Conservation (phyloP, 2,329 filamentous ascomycete genomes). For the Colletotrichum acutatum region DNA sequence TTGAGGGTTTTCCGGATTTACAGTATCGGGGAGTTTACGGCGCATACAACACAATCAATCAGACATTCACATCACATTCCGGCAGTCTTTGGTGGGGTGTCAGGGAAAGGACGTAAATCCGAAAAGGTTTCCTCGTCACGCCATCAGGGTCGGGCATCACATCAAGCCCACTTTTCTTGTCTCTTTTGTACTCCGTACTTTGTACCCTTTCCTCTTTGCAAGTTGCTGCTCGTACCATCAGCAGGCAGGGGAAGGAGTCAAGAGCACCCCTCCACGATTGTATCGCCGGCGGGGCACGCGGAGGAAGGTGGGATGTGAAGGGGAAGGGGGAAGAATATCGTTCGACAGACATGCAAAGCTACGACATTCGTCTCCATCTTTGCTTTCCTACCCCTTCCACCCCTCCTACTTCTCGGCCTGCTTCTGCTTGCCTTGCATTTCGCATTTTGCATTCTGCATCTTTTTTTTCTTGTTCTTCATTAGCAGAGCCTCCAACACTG, state of each 20-base stretch:
- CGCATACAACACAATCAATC: neutral
- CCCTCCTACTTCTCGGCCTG: neutral
- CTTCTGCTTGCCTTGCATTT: neutral
- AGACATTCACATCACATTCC: neutral
- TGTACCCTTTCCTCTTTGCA: neutral
- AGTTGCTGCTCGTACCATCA: neutral
- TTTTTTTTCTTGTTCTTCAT: conserved; percentile 1
- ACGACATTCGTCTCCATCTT: neutral
- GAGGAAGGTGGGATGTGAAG: neutral
- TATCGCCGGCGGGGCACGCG: conserved; percentile 13
- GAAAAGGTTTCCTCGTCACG: conserved; percentile 2
- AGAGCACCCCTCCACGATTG: neutral
- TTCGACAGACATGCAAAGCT: conserved; percentile 8
- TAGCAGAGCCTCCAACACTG: neutral
- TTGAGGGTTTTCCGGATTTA: neutral
- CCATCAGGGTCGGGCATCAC: conserved; percentile 26
- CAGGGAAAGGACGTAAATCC: neutral
- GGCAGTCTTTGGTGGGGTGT: neutral
- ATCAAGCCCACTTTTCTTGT: conserved; percentile 12
- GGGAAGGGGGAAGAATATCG: neutral
- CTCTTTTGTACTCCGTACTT: neutral
- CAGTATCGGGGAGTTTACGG: conserved; percentile 3
- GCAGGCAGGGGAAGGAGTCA: neutral
- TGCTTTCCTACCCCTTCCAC: neutral
- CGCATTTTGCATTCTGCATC: no score